phyloP scores from a whole-genome alignment of 2,329 filamentous ascomycete genomes.

The Fusarium lateritium region DNA sequence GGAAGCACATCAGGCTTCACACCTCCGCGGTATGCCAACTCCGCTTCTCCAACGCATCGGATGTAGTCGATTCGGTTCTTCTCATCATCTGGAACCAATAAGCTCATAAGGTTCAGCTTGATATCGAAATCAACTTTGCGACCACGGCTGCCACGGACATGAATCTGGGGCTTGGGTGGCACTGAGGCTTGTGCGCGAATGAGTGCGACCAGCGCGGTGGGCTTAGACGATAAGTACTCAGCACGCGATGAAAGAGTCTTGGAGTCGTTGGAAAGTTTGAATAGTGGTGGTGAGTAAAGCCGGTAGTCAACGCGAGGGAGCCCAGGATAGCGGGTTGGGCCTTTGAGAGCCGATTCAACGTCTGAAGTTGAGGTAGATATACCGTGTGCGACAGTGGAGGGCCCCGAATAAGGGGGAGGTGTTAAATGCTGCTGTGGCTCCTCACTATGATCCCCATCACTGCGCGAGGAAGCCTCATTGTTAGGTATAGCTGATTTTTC shows the following conservation, averaged over 20 bases:
- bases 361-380: conserved; percentile 4
- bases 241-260: conserved; percentile 64
- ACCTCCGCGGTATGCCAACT: conserved; percentile 66
- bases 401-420: conserved; percentile 46
- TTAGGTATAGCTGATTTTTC: conserved; percentile 9
- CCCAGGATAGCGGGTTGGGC: conserved; percentile 59
- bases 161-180: conserved; percentile 69
- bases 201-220: conserved; percentile 61
- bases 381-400: conserved; percentile 23
- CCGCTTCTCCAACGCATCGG: conserved; percentile 64
- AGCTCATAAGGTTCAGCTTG: conserved; percentile 68
- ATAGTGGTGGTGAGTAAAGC: conserved; percentile 67
- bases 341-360: conserved; percentile 23
- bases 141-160: conserved; percentile 63
- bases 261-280: conserved; percentile 65
- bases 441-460: background rate
- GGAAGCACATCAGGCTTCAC: conserved; percentile 60
- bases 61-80: conserved; percentile 66
- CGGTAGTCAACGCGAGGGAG: conserved; percentile 66
- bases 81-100: conserved; percentile 65
- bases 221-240: conserved; percentile 64
- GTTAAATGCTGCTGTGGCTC: conserved; percentile 15
- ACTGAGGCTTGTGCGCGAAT: conserved; percentile 65
- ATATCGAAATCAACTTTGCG: conserved; percentile 66
- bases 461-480: background rate